These are phyloP conservation scores for Blepharisma japonicum DNA, from an alignment of 73 alveolate species.

Conservation along the genomic window DNA sequence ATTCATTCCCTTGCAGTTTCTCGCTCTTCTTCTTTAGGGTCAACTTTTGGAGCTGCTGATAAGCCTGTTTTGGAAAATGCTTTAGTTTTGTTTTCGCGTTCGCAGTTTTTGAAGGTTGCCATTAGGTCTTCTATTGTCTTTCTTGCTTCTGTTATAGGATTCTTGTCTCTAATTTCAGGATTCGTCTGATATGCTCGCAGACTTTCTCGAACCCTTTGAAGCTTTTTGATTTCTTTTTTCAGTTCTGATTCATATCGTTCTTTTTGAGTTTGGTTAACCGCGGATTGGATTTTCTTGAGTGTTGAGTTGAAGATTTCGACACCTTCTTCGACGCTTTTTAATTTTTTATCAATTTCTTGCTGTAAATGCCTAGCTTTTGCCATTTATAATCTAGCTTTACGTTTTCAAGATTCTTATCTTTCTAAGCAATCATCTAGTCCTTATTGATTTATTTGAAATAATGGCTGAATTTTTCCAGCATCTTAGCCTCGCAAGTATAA, in stretches of 20 bases:
- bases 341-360: conserved; percentile 32
- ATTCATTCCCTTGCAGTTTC: conserved; percentile 4
- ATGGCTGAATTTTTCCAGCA: conserved; percentile 31
- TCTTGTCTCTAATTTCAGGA: conserved; percentile 48
- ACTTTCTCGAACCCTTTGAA: conserved; percentile 49
- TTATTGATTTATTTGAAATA: conserved; percentile 28
- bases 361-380: conserved; percentile 29
- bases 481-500: conserved; percentile 19
- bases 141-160: conserved; percentile 34
- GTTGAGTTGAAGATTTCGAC: conserved; percentile 14
- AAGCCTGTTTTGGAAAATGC: conserved; percentile 52
- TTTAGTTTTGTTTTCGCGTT: conserved; percentile 49
- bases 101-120: conserved; percentile 55
- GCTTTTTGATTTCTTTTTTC: conserved; percentile 63
- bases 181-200: conserved; percentile 30
- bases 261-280: conserved; percentile 34
- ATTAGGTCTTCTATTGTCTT: conserved; percentile 51
- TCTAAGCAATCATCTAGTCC: conserved; percentile 35
- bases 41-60: conserved; percentile 23
- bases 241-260: conserved; percentile 55
- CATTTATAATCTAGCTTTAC: conserved; percentile 17
- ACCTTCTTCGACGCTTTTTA: conserved; percentile 33
- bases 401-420: conserved; percentile 25
- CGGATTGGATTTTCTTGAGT: conserved; percentile 36
- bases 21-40: conserved; percentile 19